Evolutionary conservation across 1,284 basidiomycete species (phyloP), one percentile per base, ranked within the genome.

Genomic region (Pseudozyma thailandica): DNA sequence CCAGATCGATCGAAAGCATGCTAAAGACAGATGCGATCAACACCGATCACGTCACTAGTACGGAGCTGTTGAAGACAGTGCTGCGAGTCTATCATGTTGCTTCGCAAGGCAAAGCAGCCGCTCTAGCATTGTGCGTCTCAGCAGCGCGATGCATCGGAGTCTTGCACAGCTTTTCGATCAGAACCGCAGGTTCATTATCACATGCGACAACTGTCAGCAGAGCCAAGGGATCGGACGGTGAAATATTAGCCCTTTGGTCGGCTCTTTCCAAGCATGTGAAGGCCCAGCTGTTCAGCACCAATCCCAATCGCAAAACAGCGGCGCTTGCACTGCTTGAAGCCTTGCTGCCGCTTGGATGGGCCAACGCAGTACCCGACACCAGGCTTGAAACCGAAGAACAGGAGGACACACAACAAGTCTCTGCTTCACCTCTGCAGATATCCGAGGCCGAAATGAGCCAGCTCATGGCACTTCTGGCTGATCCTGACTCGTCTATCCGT

Each of bases 241-340:
- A 72, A 23, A 20, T 30, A 8, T 30, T 25, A 26, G 49, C 48
- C 16, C 27, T 68, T 27, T 72, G 70, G 70, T 45, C 46, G 16
- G 21, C 28, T 8, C n/a, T 68, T 2, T 54, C 64, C 2, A 44
- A 31, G 15, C 64, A 72, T 27, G 26, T 68, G 33, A 49, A 54
- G n/a, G 33, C 45, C 20, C 70, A 72, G 45, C 50, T 72, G 13
- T 26, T 38, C 10, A 68, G 59, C 47, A 47, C 49, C 38, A 72
- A 72, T 26, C 50, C 70, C 3, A 72, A 68, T 20, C 54, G 70
- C 25, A 72, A 68, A 38, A 37, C 39, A 4, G 52, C 64, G 3
- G 59, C 27, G 3, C 45, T 72, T 18, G 15, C 30, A 5, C 26
- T 72, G 16, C 56, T 72, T 21, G 56, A 59, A 5, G 64, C 63